Evolutionary conservation across 2,329 filamentous ascomycete genomes (phyloP).

Genomic region (Fusarium xylarioides): DNA sequence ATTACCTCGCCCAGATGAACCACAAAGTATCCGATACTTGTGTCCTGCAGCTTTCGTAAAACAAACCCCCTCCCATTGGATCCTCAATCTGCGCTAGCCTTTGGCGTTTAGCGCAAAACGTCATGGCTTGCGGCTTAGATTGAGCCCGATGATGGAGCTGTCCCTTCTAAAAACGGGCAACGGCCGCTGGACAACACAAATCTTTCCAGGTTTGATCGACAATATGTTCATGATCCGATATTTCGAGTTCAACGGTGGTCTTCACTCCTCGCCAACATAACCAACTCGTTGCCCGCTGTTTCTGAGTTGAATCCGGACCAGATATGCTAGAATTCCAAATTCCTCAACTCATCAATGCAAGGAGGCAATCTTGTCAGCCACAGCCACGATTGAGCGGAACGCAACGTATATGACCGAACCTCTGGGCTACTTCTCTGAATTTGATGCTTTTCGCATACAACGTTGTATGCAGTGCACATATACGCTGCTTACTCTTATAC

Average conservation of each 20-base stretch:
- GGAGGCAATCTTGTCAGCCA: slow-evolving; percentile 29
- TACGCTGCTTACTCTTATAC: background rate
- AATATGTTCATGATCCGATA: background rate
- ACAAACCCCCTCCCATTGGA: slow-evolving; percentile 10
- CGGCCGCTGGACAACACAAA: background rate
- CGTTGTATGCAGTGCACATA: slow-evolving; percentile 21
- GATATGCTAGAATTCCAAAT: background rate
- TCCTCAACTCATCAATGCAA: slow-evolving; percentile 13
- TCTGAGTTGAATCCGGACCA: background rate
- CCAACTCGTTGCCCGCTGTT: background rate
- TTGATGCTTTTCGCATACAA: slow-evolving; percentile 9
- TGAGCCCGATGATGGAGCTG: slow-evolving; percentile 24
- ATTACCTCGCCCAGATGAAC: background rate
- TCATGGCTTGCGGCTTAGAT: slow-evolving; percentile 38
- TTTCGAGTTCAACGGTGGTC: background rate
- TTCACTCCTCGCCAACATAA: background rate
- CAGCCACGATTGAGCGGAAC: slow-evolving; percentile 30
- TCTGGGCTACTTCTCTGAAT: background rate
- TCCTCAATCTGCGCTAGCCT: slow-evolving; percentile 15
- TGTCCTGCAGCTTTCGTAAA: slow-evolving; percentile 36
- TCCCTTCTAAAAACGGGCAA: slow-evolving; percentile 23
- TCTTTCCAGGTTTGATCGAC: background rate
- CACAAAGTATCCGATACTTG: slow-evolving; percentile 22
- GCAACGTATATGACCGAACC: background rate
- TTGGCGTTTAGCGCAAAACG: slow-evolving; percentile 25